phyloP scores from a whole-genome alignment of 495 filamentous ascomycete genomes.

The Tuber indicum region DNA sequence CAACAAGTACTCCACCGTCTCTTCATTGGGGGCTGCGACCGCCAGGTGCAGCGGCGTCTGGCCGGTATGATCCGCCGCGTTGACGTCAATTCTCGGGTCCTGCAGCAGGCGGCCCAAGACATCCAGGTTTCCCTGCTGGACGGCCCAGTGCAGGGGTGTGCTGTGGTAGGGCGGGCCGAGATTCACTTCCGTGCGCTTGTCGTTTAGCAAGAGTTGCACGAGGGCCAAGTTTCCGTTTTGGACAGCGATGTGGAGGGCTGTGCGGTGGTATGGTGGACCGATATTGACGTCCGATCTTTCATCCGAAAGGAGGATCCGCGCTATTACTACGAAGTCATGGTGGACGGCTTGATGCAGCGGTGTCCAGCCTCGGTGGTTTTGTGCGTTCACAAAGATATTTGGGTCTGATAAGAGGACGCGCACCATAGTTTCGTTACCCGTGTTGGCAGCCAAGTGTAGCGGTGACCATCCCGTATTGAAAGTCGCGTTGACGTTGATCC shows the following conservation, averaged over 20 bases:
- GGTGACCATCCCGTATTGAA: neutral
- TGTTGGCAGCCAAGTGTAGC: neutral
- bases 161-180: neutral
- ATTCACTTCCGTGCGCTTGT: neutral
- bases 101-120: neutral
- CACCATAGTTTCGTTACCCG: neutral
- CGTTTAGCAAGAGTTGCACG: neutral
- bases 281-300: neutral
- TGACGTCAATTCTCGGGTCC: neutral
- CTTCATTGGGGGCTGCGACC: neutral
- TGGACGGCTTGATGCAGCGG: neutral
- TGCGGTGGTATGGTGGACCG: neutral
- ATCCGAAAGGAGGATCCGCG: neutral
- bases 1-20: neutral
- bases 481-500: neutral
- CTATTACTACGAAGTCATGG: neutral
- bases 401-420: neutral
- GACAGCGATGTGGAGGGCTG: neutral
- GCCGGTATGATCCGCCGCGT: neutral
- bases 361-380: neutral
- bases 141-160: neutral
- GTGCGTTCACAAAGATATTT: neutral
- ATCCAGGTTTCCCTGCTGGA: neutral
- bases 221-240: neutral
- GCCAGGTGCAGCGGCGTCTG: neutral